Evolutionary conservation across 73 alveolate genomes (phyloP).

Genomic region (Paramecium sexaurelia): DNA sequence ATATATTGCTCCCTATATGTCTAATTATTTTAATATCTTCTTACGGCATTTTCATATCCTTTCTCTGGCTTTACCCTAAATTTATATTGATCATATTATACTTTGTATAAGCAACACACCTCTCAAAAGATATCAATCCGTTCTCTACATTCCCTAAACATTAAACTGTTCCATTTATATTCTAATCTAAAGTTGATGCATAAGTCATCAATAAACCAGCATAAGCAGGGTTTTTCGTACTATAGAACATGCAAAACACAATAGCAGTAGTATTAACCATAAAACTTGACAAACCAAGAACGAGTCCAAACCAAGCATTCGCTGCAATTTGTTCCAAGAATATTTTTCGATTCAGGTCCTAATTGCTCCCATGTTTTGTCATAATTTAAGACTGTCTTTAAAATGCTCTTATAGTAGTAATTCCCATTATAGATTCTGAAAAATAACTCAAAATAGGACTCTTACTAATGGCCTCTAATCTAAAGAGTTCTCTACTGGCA

Average conservation of each 20-base stretch:
- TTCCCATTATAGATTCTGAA: slow-evolving; percentile 80
- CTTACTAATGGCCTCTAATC: slow-evolving; percentile 82
- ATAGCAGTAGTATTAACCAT: slow-evolving; percentile 19
- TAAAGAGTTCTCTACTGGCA: slow-evolving; percentile 81
- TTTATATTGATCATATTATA: background rate
- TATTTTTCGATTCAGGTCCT: slow-evolving; percentile 1
- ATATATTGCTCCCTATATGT: slow-evolving; percentile 49
- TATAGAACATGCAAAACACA: background rate
- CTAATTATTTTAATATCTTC: background rate
- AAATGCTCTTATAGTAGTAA: slow-evolving; percentile 83
- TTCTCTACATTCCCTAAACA: background rate
- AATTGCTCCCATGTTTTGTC: background rate
- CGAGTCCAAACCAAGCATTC: slow-evolving; percentile 9
- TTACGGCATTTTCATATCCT: slow-evolving; percentile 67
- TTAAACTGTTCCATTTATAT: background rate
- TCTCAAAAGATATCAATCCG: background rate
- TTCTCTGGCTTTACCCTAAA: slow-evolving; percentile 70
- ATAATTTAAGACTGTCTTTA: background rate
- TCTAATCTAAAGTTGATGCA: slow-evolving; percentile 5
- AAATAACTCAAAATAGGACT: slow-evolving; percentile 83
- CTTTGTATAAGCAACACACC: slow-evolving; percentile 69
- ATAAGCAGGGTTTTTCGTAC: slow-evolving; percentile 9
- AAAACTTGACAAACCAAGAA: background rate
- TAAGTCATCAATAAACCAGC: slow-evolving; percentile 28
- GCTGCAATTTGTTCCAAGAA: background rate